A percentile compares a stretch with the other conserved stretches of the same genome.
Evolutionary conservation across 2,329 filamentous ascomycete genomes (phyloP).

Genomic region (Lasiodiplodia theobromae): DNA sequence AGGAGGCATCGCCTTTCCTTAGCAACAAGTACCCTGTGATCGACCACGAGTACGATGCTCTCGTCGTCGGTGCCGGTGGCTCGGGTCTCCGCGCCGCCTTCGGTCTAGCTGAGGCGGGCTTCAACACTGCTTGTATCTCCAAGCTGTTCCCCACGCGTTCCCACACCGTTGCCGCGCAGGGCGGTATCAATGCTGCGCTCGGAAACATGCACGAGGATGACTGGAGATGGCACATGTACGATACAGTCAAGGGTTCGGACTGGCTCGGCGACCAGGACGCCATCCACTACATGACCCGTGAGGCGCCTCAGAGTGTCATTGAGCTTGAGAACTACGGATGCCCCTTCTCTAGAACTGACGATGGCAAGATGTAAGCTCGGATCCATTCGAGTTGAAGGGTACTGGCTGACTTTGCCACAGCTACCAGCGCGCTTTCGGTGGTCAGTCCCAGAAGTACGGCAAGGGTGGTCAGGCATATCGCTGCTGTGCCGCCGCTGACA

Average conservation of each 20-base stretch:
- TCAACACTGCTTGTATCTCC: constrained; percentile 86
- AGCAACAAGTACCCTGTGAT: constrained; percentile 94
- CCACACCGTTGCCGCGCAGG: constrained; percentile 79
- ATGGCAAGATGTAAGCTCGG: constrained; percentile 81
- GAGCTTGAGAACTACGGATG: constrained; percentile 98
- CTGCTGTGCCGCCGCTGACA: constrained; percentile 93
- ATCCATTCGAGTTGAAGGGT: neutral
- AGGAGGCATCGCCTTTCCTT: constrained; percentile 88
- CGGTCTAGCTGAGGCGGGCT: constrained; percentile 84
- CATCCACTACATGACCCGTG: constrained; percentile 98
- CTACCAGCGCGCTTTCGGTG: constrained; percentile 98
- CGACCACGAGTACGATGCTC: constrained; percentile 98
- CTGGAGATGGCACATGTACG: constrained; percentile 99
- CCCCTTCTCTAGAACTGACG: constrained; percentile 94
- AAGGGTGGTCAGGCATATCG: constrained; percentile 98
- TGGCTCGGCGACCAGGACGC: constrained; percentile 98
- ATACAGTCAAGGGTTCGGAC: constrained; percentile 96
- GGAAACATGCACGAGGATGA: constrained; percentile 98
- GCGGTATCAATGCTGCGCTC: constrained; percentile 86
- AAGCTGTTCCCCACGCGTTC: constrained; percentile 87
- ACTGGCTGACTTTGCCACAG: constrained; percentile 49
- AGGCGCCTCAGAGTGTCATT: constrained; percentile 88
- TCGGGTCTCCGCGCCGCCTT: constrained; percentile 83
- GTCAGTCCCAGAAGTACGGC: constrained; percentile 92
- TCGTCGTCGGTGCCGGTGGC: constrained; percentile 88